Conservation (phyloP, 2,329 filamentous ascomycete genomes). For the Fusarium multiceps region DNA sequence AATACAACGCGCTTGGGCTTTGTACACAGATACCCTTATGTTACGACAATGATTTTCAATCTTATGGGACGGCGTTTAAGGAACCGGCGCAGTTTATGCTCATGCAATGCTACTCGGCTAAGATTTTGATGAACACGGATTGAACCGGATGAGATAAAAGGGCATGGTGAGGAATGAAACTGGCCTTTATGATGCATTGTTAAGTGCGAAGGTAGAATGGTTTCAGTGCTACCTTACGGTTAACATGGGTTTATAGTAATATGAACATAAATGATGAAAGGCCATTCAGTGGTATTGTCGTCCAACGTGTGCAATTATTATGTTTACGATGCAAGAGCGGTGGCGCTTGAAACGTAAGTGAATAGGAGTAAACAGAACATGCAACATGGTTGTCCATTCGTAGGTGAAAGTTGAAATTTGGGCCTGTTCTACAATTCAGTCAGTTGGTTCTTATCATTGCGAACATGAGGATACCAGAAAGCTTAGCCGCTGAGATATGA, state of each 20-base stretch:
- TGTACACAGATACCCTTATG: constrained; percentile 23
- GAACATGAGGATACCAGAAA: neutral
- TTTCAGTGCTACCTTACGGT: neutral
- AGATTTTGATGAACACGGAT: constrained; percentile 4
- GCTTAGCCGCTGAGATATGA: neutral
- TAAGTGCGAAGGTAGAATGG: neutral
- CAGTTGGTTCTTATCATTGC: neutral
- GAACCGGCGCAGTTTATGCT: constrained; percentile 1
- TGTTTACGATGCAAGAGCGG: neutral
- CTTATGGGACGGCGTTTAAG: constrained; percentile 31
- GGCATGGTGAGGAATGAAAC: constrained; percentile 13
- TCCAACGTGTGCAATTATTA: neutral
- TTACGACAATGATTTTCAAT: constrained; percentile 2
- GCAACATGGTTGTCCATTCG: neutral
- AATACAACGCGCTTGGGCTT: neutral
- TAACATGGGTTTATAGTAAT: neutral
- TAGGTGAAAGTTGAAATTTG: neutral
- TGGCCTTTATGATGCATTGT: constrained; percentile 30
- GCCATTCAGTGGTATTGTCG: neutral
- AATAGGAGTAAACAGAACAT: neutral
- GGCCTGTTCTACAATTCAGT: neutral
- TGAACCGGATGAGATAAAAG: constrained; percentile 12
- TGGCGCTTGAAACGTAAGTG: neutral
- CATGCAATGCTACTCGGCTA: constrained; percentile 9
- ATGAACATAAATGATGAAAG: neutral